phyloP scores from a whole-genome alignment of 441 rosid genomes.

The Dalechampia spathulata region DNA sequence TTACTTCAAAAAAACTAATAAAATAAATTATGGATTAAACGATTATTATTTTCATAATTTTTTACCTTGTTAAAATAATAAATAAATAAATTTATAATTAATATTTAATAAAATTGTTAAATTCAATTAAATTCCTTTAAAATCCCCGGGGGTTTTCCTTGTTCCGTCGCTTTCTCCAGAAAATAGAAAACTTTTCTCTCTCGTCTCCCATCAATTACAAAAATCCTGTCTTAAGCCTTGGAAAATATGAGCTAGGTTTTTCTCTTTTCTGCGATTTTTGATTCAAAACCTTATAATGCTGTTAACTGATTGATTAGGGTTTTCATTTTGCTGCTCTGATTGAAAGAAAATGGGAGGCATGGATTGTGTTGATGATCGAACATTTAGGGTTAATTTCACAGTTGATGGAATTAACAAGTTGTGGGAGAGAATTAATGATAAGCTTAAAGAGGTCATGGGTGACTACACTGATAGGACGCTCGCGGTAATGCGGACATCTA shows the following conservation, averaged over 20 bases:
- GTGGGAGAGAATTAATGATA: conserved; percentile 57
- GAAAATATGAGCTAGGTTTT: too few relatives aligned
- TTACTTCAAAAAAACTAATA: too few relatives aligned
- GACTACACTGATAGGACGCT: conserved; percentile 93
- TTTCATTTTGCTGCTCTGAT: too few relatives aligned
- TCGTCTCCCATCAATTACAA: too few relatives aligned
- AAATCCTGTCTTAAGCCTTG: too few relatives aligned
- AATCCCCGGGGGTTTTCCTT: conserved; percentile 5
- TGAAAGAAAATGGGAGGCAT: conserved; percentile 25
- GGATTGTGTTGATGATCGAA: conserved; percentile 64
- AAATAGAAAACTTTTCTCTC: not conserved
- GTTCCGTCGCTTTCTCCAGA: conserved; percentile 8
- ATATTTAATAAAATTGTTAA: too few relatives aligned
- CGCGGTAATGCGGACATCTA: conserved; percentile 47
- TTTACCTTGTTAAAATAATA: too few relatives aligned
- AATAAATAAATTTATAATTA: too few relatives aligned
- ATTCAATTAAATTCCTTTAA: too few relatives aligned
- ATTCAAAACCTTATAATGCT: not conserved
- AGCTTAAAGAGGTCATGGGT: conserved; percentile 93
- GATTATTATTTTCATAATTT: too few relatives aligned
- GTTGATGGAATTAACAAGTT: conserved; percentile 63
- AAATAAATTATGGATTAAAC: too few relatives aligned
- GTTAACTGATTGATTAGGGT: not conserved
- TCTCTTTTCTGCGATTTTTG: not conserved
- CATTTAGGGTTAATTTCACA: conserved; percentile 58